phyloP scores from a whole-genome alignment of 768 basidiomycete species.

The Auricularia sp. region DNA sequence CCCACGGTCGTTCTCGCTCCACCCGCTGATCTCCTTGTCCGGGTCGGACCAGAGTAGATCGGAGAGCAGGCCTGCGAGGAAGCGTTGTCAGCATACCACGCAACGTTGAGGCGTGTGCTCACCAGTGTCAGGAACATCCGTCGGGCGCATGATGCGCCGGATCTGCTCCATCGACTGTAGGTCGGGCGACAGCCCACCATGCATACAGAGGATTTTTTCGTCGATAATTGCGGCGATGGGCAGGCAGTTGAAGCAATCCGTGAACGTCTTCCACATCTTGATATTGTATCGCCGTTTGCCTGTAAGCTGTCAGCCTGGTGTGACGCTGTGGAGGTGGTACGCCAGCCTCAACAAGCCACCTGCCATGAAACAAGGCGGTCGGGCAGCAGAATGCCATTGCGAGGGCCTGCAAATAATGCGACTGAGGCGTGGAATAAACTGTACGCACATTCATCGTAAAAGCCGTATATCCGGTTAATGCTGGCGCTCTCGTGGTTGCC shows the following conservation, averaged over 20 bases:
- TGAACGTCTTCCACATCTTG: constrained; percentile 99
- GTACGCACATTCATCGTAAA: constrained; percentile 95
- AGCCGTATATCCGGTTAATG: constrained; percentile 99
- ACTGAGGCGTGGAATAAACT: constrained; percentile 1
- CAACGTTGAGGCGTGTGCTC: constrained; percentile 14
- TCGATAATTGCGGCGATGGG: constrained; percentile 99
- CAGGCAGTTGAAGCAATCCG: constrained; percentile 98
- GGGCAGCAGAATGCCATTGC: too few species aligned
- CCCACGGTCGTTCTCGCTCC: constrained; percentile 98
- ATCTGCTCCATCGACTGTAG: constrained; percentile 99
- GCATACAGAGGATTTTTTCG: constrained; percentile 99
- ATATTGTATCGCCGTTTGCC: constrained; percentile 99
- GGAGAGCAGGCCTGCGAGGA: constrained; percentile 67
- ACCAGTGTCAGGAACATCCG: constrained; percentile 98
- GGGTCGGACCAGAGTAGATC: constrained; percentile 99
- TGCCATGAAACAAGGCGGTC: too few species aligned
- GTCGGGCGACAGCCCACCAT: constrained; percentile 93
- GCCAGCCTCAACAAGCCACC: too few species aligned
- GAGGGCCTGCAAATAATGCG: too few species aligned
- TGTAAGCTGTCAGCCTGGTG: constrained; percentile 21
- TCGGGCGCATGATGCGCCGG: constrained; percentile 96
- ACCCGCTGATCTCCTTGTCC: constrained; percentile 98
- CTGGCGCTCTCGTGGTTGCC: constrained; percentile 99
- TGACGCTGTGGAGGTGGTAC: too few species aligned
- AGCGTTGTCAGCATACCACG: constrained; percentile 1